These are phyloP conservation scores for Bipolaris bicolor DNA, from an alignment of 2,329 filamentous ascomycete genomes.

Conservation along the genomic window DNA sequence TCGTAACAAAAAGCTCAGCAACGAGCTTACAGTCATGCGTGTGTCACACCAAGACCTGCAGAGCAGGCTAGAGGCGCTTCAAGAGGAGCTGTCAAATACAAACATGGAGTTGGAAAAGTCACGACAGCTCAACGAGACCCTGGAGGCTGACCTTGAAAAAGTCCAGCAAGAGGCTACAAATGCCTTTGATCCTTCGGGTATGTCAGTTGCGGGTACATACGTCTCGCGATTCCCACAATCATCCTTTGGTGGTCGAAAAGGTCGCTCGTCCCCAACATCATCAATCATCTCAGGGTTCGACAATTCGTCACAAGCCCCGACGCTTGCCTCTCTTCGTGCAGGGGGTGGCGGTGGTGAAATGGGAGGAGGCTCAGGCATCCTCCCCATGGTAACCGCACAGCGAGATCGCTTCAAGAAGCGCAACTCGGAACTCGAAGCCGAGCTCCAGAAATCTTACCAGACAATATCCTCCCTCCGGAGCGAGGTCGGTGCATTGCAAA, in stretches of 20 bases:
- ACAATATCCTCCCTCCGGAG: slow-evolving; percentile 85
- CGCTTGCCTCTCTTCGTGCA: slow-evolving; percentile 65
- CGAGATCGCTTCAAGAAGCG: slow-evolving; percentile 98
- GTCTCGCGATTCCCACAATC: slow-evolving; percentile 78
- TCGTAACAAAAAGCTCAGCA: slow-evolving; percentile 94
- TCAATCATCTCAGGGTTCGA: slow-evolving; percentile 99
- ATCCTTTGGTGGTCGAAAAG: slow-evolving; percentile 59
- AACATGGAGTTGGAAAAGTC: slow-evolving; percentile 87
- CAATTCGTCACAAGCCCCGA: slow-evolving; percentile 39
- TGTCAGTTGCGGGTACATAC: slow-evolving; percentile 92
- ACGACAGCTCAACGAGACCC: slow-evolving; percentile 80
- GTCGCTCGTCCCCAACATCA: slow-evolving; percentile 86
- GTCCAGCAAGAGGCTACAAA: slow-evolving; percentile 86
- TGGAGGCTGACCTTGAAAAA: slow-evolving; percentile 89
- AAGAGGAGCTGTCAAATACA: slow-evolving; percentile 81
- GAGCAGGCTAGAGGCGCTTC: slow-evolving; percentile 75
- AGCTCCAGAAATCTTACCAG: slow-evolving; percentile 82
- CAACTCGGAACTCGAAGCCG: slow-evolving; percentile 86
- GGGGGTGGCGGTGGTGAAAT: slow-evolving; percentile 59
- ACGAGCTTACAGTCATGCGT: slow-evolving; percentile 89
- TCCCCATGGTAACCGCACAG: slow-evolving; percentile 98
- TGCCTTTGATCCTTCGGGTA: slow-evolving; percentile 80
- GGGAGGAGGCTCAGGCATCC: slow-evolving; percentile 79
- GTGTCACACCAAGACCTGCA: slow-evolving; percentile 95
- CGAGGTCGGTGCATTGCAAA: slow-evolving; percentile 89